phyloP scores from a whole-genome alignment of 768 basidiomycete genomes.

The Mycena rebaudengoi region DNA sequence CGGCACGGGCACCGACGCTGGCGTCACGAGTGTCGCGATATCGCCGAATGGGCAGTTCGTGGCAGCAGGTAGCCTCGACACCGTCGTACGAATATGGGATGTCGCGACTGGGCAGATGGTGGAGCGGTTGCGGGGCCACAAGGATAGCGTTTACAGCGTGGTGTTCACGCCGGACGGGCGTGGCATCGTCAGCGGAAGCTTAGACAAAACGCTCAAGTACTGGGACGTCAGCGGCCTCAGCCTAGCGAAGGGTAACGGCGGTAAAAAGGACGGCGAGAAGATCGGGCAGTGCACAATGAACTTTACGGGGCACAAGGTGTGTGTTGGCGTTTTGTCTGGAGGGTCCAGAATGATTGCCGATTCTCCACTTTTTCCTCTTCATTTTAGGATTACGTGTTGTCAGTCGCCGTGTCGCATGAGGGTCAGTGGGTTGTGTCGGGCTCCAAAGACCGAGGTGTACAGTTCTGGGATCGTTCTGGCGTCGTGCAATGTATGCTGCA shows the following conservation, averaged over 20 bases:
- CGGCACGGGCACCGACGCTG: conserved; percentile 46
- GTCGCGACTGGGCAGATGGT: conserved; percentile 64
- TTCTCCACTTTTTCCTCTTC: conserved; percentile 2
- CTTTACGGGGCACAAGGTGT: conserved; percentile 85
- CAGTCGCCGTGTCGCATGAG: conserved; percentile 77
- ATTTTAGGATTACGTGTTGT: conserved; percentile 40
- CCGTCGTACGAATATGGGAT: conserved; percentile 76
- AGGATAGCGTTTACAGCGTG: conserved; percentile 86
- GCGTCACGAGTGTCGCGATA: conserved; percentile 70
- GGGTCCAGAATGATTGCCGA: too few relatives aligned
- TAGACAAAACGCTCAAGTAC: conserved; percentile 88
- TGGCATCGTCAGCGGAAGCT: conserved; percentile 89
- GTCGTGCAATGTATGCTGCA: conserved; percentile 95
- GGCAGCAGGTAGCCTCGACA: conserved; percentile 56
- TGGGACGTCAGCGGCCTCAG: conserved; percentile 85
- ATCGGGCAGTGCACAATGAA: conserved; percentile 66
- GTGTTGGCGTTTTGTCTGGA: conserved; percentile 30
- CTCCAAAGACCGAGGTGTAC: conserved; percentile 93
- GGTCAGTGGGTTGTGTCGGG: conserved; percentile 96
- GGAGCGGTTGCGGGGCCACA: conserved; percentile 80
- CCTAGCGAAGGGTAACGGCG: conserved; percentile 61
- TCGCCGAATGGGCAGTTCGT: conserved; percentile 66
- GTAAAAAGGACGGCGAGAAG: conserved; percentile 46
- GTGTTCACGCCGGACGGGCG: conserved; percentile 95
- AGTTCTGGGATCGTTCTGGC: conserved; percentile 85